Conservation (phyloP, 768 basidiomycete genomes). For the Hirschioporus abietinus region DNA sequence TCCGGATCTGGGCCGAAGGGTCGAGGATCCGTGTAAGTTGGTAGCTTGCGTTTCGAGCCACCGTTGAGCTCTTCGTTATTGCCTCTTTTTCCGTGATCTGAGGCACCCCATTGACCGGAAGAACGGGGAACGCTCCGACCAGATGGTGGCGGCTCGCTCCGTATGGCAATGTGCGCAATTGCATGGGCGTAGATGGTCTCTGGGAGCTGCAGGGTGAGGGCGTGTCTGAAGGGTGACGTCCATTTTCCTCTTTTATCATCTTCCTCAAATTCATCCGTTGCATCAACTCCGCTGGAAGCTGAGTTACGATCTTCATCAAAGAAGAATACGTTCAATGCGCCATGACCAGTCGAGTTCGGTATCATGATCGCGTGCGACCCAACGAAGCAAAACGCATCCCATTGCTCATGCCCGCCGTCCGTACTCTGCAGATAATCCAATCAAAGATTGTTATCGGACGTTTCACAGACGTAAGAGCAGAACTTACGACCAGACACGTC, state of each 20-base stretch:
- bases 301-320: neutral
- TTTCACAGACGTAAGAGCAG: neutral
- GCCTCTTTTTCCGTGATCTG: too few species aligned
- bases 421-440: neutral
- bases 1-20: neutral
- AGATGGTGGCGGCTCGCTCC: neutral
- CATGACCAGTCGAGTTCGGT: neutral
- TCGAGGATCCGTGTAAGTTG: neutral
- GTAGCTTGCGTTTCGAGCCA: too few species aligned
- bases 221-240: neutral
- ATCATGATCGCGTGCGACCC: neutral
- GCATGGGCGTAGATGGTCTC: neutral
- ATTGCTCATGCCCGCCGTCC: neutral
- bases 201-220: neutral
- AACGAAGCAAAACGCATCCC: slow-evolving; percentile 4
- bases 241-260: neutral
- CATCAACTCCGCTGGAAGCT: neutral
- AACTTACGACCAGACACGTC: neutral
- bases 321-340: neutral
- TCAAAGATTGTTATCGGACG: neutral
- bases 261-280: neutral
- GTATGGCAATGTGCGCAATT: neutral
- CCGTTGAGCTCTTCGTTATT: neutral
- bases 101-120: too few species aligned
- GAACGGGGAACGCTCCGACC: too few species aligned